Base-by-base conservation (phyloP, 495 filamentous ascomycete species). In the Penicillium paradoxum region DNA sequence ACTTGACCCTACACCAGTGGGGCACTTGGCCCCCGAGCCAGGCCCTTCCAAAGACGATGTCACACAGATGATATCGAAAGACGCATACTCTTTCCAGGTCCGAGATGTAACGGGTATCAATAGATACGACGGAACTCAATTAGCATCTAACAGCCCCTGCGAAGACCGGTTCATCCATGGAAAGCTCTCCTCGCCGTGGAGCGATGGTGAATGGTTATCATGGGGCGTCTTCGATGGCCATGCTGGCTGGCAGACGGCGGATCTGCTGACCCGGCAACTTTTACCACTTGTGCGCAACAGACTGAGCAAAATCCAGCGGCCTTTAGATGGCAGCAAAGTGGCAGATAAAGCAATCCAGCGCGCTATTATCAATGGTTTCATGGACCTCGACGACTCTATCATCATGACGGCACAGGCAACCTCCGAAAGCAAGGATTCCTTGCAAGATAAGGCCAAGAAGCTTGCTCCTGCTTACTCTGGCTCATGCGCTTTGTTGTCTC, bases 401-500 rank as follows among this genome's bases (percentile, higher is more conserved):
- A 65, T 82, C 55, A 64, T 69, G 4, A 57, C 63, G 9, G 79
- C 76, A n/a, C 24, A 55, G 19, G 43, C 57, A 17, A 60, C 65
- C 9, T 42, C 51, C 17, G 50, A 52, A 14, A 65, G 64, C 45
- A 25, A 58, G 18, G 24, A 44, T 13, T 56, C 68, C 1, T 50
- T 73, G 0, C 54, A 55, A 21, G 58, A 63, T 8, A 75, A 71
- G 22, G 61, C 70, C 7, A 57, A 61, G 49, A 66, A 66, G 19
- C 51, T 74, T 34, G 65, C 54, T 33, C 74, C 79, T 25, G 79
- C 73, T 13, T 77, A 72, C 52, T 64, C 78, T 2, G 82, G 83
- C 0, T 83, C 81, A 2, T 86, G 83, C 46, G 84, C 83, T 3
- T 69, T 86, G 8, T 64, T 86, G 0, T 71, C 80, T 1, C 49